Conservation (phyloP, 805 yeast genomes). For the Phaffomyces opuntiae region DNA sequence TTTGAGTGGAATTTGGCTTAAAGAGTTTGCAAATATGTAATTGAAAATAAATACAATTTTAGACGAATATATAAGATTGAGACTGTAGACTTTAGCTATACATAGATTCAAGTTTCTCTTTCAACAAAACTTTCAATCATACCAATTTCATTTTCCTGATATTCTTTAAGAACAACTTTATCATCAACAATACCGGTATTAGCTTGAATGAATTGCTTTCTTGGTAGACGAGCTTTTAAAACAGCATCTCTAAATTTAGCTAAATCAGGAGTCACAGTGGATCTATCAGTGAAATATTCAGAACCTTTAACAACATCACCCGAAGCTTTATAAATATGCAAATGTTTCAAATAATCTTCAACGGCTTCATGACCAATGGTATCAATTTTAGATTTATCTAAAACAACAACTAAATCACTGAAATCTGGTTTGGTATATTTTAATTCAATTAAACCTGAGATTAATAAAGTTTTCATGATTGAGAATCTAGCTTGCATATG, state of each 20-base stretch:
- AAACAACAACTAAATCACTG: constrained; percentile 51
- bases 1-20: not conserved
- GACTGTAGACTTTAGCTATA: not conserved
- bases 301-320: constrained; percentile 65
- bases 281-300: constrained; percentile 55
- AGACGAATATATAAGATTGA: no score
- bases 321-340: constrained; percentile 75
- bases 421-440: constrained; percentile 39
- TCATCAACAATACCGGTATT: constrained; percentile 46
- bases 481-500: constrained; percentile 93
- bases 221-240: constrained; percentile 66
- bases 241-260: constrained; percentile 63
- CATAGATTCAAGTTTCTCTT: constrained; percentile 31
- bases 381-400: constrained; percentile 58
- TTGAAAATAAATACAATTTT: no score
- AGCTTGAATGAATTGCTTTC: constrained; percentile 80
- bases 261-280: constrained; percentile 58
- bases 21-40: no score
- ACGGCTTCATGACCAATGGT: constrained; percentile 69
- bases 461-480: constrained; percentile 66
- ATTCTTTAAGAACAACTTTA: constrained; percentile 55
- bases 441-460: constrained; percentile 55
- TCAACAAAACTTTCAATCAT: constrained; percentile 74
- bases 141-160: constrained; percentile 66
- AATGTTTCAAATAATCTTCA: constrained; percentile 58